phyloP scores from a whole-genome alignment of 805 yeast species.

The Cyberlindnera mississippiensis region DNA sequence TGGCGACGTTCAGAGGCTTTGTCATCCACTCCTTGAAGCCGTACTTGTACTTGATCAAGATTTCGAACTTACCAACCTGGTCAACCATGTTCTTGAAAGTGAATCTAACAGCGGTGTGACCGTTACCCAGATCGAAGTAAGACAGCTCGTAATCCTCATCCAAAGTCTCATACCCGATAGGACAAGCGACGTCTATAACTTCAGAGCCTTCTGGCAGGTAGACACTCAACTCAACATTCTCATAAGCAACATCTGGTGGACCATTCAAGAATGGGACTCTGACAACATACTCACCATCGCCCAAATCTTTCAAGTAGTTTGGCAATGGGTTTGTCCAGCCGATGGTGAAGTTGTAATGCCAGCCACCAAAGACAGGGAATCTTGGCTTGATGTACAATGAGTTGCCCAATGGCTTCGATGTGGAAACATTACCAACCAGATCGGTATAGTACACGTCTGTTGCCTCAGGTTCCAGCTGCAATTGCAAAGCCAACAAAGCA shows the following conservation, averaged over 20 bases:
- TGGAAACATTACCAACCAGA: slow-evolving; percentile 89
- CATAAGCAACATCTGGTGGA: slow-evolving; percentile 66
- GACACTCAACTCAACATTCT: slow-evolving; percentile 52
- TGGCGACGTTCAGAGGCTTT: slow-evolving; percentile 67
- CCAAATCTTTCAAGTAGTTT: slow-evolving; percentile 44
- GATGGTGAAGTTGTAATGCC: slow-evolving; percentile 92
- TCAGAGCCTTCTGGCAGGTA: slow-evolving; percentile 87
- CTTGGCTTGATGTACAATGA: slow-evolving; percentile 70
- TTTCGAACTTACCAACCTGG: slow-evolving; percentile 52
- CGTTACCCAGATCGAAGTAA: slow-evolving; percentile 69
- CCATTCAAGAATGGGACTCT: slow-evolving; percentile 73
- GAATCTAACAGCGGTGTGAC: slow-evolving; percentile 72
- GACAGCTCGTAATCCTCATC: slow-evolving; percentile 38
- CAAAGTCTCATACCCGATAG: slow-evolving; percentile 39
- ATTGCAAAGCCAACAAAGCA: slow-evolving; percentile 57
- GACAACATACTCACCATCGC: slow-evolving; percentile 45
- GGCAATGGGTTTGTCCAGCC: slow-evolving; percentile 79
- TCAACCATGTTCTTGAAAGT: slow-evolving; percentile 61
- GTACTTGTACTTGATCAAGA: slow-evolving; percentile 62
- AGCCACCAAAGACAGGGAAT: slow-evolving; percentile 93
- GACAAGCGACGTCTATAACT: slow-evolving; percentile 50
- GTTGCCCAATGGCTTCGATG: slow-evolving; percentile 44
- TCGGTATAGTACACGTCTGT: slow-evolving; percentile 80
- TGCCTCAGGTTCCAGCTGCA: slow-evolving; percentile 48
- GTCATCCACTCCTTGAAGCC: slow-evolving; percentile 46